Evolutionary conservation across 1,139 yeast genomes (phyloP), one percentile per base, ranked within the genome.

Genomic region (Zygoascus hellenicus): DNA sequence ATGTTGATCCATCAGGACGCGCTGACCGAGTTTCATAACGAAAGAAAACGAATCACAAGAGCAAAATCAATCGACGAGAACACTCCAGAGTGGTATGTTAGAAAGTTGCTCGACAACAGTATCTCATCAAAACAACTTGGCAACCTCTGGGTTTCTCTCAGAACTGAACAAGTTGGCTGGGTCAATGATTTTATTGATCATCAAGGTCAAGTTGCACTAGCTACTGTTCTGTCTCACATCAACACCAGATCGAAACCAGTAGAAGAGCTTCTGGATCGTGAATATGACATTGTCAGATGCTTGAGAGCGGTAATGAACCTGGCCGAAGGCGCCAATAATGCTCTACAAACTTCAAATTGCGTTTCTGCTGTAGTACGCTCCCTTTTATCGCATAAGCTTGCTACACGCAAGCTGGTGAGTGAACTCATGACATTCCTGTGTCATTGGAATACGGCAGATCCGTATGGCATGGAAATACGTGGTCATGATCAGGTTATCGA

Each of bases 91-190:
- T 81, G 78, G 62, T 92, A 85, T 65, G 90, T 94, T 30, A 76
- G 86, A 49, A 76, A 78, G 54, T 73, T 92, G 53, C 74, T 90
- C 61, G 81, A 84, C 40, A 83, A 83, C 56, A 68, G 81, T 33
- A 82, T 88, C 46, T 73, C 86, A 5, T 71, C 82, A 2, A 78
- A 78, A 45, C 90, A 89, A 61, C 70, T 92, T 57, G 87, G 85
- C 41, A 86, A 86, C 57, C 73, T 92, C 48, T 88, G 95, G 85
- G 96, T 92, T 3, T 87, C 95, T 39, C 70, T 92, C 42, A 77
- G 97, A 54, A 88, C 97, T 0, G 97, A 90, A 62, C 95, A 95
- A 38, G 76, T 92, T 38, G 83, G 77, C 51, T 92, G 98, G 98
- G 96, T 90, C 1, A 76, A 83, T 49, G 77, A 74, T 32, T 92